Conservation (phyloP, 495 filamentous ascomycete species). For the Penicillium fimorum region DNA sequence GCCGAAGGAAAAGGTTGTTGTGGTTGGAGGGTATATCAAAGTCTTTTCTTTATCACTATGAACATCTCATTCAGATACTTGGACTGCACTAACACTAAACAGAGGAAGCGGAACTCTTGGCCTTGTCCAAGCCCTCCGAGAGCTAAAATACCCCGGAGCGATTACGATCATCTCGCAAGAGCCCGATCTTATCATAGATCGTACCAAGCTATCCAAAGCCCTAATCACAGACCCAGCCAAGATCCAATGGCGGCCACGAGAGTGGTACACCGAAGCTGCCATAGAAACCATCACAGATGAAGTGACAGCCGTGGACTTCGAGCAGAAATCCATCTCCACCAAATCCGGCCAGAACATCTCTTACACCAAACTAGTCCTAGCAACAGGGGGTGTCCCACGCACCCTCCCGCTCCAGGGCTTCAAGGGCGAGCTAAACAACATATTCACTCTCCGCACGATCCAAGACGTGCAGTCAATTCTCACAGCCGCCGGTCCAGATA, state of each 20-base stretch:
- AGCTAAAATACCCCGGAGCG: constrained; percentile 73
- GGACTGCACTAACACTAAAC: constrained; percentile 10
- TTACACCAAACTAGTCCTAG: constrained; percentile 87
- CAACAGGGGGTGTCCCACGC: constrained; percentile 78
- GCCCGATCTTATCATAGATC: constrained; percentile 81
- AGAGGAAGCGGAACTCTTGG: constrained; percentile 79
- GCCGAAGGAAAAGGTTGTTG: constrained; percentile 66
- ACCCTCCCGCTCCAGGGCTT: constrained; percentile 81
- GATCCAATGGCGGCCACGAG: constrained; percentile 66
- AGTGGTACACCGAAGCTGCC: constrained; percentile 73
- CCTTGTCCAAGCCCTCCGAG: constrained; percentile 74
- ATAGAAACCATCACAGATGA: constrained; percentile 75
- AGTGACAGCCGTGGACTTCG: constrained; percentile 74
- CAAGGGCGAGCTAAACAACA: constrained; percentile 71
- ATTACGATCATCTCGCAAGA: constrained; percentile 87
- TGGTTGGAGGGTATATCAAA: constrained; percentile 72
- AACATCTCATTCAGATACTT: neutral
- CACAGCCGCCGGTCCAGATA: constrained; percentile 68
- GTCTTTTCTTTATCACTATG: neutral
- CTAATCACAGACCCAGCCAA: constrained; percentile 80
- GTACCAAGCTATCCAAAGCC: constrained; percentile 94
- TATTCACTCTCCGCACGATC: constrained; percentile 78
- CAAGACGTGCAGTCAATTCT: constrained; percentile 74
- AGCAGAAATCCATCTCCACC: constrained; percentile 66
- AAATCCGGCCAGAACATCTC: constrained; percentile 63